Percentiles rank a stretch among this genome's conserved stretches.
phyloP scores from a whole-genome alignment of 108 stramenopile species.

The Phaeodactylum tricornutum region DNA sequence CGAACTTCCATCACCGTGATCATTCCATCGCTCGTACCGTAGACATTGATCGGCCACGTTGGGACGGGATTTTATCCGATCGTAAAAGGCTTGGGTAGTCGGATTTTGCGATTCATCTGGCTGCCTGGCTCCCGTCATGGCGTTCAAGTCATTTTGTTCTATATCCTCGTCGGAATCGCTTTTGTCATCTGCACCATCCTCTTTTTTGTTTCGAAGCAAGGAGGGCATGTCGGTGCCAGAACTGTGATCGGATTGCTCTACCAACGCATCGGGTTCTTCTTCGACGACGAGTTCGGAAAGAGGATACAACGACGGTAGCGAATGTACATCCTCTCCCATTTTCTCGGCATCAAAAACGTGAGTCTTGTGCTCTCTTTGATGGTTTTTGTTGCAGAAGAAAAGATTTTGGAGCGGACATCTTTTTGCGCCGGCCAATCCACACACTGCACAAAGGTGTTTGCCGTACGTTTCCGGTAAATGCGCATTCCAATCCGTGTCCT shows the following conservation, averaged over 20 bases:
- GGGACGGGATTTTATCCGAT: constrained; percentile 30
- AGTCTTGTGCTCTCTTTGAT: constrained; percentile 66
- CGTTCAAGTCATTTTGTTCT: constrained; percentile 77
- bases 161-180: constrained; percentile 49
- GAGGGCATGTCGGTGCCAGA: not conserved
- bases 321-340: constrained; percentile 3
- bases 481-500: constrained; percentile 28
- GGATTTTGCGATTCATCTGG: constrained; percentile 50
- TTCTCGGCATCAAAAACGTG: constrained; percentile 15
- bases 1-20: constrained; percentile 8
- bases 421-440: constrained; percentile 47
- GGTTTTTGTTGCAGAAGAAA: constrained; percentile 55
- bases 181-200: constrained; percentile 14
- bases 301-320: constrained; percentile 56
- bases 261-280: constrained; percentile 66
- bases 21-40: constrained; percentile 63
- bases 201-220: not conserved
- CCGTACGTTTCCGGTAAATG: constrained; percentile 44
- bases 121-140: constrained; percentile 35
- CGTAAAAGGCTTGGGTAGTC: constrained; percentile 63
- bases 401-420: constrained; percentile 55
- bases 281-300: constrained; percentile 76
- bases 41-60: constrained; percentile 68
- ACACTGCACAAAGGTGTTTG: constrained; percentile 55
- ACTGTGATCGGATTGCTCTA: not conserved